These are phyloP conservation scores for Phanerodontia chrysosporium DNA, from an alignment of 768 basidiomycete genomes.

Conservation along the genomic window DNA sequence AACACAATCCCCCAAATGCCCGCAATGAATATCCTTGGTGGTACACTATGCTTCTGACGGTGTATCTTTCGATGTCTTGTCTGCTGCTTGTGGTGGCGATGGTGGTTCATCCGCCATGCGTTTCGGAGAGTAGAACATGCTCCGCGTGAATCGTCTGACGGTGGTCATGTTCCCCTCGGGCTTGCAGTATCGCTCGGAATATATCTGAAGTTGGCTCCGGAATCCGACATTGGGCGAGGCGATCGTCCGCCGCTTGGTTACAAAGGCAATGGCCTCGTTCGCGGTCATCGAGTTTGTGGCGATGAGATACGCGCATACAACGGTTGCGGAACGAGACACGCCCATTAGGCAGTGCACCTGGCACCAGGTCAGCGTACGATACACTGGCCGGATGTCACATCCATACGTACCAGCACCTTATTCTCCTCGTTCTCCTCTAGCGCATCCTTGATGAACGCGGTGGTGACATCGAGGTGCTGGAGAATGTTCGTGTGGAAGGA, in stretches of 20 bases:
- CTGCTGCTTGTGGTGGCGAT: no score
- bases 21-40: no score
- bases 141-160: no score
- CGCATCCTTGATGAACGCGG: constrained; percentile 48
- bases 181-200: constrained; percentile 22
- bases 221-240: constrained; percentile 69
- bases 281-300: constrained; percentile 48
- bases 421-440: constrained; percentile 38
- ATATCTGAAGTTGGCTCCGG: constrained; percentile 47
- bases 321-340: constrained; percentile 69
- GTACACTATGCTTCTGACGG: no score
- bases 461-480: constrained; percentile 43
- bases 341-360: constrained; percentile 80
- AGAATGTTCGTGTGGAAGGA: constrained; percentile 36
- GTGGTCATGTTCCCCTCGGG: neutral
- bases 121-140: no score
- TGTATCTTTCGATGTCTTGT: no score
- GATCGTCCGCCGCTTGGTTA: constrained; percentile 53
- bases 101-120: no score
- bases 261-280: constrained; percentile 49
- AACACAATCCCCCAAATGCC: no score
- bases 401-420: constrained; percentile 46
- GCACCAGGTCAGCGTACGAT: neutral
- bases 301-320: constrained; percentile 64
- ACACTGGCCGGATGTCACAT: neutral